Conservation (phyloP, 768 basidiomycete species). For the Hericium rajendrae region DNA sequence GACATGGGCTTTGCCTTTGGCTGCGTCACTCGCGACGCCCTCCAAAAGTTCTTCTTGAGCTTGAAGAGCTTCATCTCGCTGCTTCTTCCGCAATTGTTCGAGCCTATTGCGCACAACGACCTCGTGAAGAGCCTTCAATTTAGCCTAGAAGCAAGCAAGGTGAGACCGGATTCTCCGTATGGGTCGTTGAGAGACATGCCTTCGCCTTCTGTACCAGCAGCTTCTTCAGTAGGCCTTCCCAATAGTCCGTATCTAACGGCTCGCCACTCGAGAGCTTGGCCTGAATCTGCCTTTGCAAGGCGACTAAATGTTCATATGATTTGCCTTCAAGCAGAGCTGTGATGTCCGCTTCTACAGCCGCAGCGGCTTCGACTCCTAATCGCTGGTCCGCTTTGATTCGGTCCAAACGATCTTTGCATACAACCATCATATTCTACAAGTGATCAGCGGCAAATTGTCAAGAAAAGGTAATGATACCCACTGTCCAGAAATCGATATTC, state of each 20-base stretch:
- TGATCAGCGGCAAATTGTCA: not conserved
- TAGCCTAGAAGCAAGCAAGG: slow-evolving; percentile 48
- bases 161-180: not conserved
- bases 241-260: slow-evolving; percentile 95
- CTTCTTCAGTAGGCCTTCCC: slow-evolving; percentile 89
- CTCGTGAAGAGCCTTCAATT: slow-evolving; percentile 87
- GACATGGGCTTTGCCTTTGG: slow-evolving; percentile 33
- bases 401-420: slow-evolving; percentile 87
- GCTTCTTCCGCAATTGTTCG: slow-evolving; percentile 90
- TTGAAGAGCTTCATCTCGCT: slow-evolving; percentile 91
- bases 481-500: slow-evolving; percentile 98
- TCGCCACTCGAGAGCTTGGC: slow-evolving; percentile 85
- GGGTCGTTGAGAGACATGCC: slow-evolving; percentile 30
- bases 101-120: slow-evolving; percentile 93
- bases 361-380: slow-evolving; percentile 61
- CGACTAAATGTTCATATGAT: slow-evolving; percentile 72
- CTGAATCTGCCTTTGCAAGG: slow-evolving; percentile 80
- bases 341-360: slow-evolving; percentile 81
- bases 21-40: slow-evolving; percentile 58
- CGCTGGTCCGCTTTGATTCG: slow-evolving; percentile 51
- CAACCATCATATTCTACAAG: slow-evolving; percentile 88
- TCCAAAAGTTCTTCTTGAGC: slow-evolving; percentile 87
- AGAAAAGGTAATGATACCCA: slow-evolving; percentile 26
- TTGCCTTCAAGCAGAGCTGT: slow-evolving; percentile 74
- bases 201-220: slow-evolving; percentile 96